Evolutionary conservation across 345 rosid genomes (phyloP).

Genomic region (Syzygium grande): DNA sequence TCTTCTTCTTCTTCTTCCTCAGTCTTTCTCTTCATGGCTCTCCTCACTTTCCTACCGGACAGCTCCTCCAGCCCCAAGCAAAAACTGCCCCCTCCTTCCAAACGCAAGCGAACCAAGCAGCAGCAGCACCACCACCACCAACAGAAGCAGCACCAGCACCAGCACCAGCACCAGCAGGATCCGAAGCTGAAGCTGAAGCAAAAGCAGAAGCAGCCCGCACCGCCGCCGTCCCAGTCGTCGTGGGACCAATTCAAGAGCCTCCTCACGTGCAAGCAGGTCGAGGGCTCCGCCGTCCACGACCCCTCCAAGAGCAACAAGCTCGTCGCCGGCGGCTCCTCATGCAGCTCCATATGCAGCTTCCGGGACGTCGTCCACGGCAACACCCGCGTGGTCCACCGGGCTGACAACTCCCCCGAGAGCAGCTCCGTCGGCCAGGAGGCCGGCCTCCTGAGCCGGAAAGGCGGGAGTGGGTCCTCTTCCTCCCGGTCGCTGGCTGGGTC

Average conservation of each 20-base stretch:
- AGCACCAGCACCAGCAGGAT: neutral
- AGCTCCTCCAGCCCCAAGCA: slow-evolving; percentile 28
- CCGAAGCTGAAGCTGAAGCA: slow-evolving; percentile 7
- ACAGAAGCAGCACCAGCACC: neutral
- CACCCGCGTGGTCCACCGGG: slow-evolving; percentile 90
- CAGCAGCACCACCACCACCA: neutral
- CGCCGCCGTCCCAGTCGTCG: slow-evolving; percentile 37
- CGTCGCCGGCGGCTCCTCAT: slow-evolving; percentile 48
- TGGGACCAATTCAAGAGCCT: slow-evolving; percentile 98
- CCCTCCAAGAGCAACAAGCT: slow-evolving; percentile 48
- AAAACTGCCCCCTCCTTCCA: neutral
- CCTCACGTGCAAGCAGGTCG: slow-evolving; percentile 80
- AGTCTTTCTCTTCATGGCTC: slow-evolving; percentile 40
- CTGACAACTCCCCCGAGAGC: slow-evolving; percentile 86
- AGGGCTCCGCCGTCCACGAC: slow-evolving; percentile 67
- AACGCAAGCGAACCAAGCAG: neutral
- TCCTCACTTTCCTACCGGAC: slow-evolving; percentile 25
- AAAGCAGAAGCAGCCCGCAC: slow-evolving; percentile 24
- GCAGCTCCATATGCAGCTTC: slow-evolving; percentile 85
- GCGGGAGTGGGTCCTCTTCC: slow-evolving; percentile 24
- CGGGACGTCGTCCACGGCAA: slow-evolving; percentile 81
- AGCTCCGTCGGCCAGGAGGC: slow-evolving; percentile 60
- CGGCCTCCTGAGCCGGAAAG: slow-evolving; percentile 49
- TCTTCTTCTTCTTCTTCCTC: slow-evolving; percentile 1
- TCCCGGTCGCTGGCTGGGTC: slow-evolving; percentile 42